Base-by-base conservation (phyloP, 2,329 filamentous ascomycete genomes). In the Lizonia empirigonia region DNA sequence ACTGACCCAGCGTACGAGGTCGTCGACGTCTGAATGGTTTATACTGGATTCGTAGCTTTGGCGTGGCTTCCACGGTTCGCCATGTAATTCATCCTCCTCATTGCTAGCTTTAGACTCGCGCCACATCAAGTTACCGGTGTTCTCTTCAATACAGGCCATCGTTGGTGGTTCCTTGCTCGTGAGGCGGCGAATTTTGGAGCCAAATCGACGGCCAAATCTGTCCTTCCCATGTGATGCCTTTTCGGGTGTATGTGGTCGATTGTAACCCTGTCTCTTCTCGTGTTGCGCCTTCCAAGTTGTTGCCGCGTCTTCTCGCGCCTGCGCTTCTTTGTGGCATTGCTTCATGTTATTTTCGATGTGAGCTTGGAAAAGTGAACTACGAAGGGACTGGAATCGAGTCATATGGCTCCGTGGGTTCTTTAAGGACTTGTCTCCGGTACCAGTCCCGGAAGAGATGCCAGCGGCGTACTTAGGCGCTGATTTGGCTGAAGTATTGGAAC, bases 1-100 rank as follows among this genome's bases (percentile, higher is more conserved):
- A 36, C 67, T 70, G 7, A 71, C 64, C 70, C 69, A 72, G 23
- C 68, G 63, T 13, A 70, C 61, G 3, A 72, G 20, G 1, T 70
- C 69, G 19, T 72, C 69, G 2, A 71, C 60, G 47, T 53, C 50
- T 0, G 64, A 67, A 29, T 71, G 59, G n/a, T 67, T 27, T 15
- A 72, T 65, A 16, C 65, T 67, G 10, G 59, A 62, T 15, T 60
- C 53, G 15, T 63, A 60, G 19, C 52, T 56, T 8, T 62, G 57
- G 3, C 45, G 52, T 1, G 27, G 35, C 6, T 50, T 52, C 46
- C 47, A 53, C 1, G 33, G 37, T 6, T 38, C 22, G 12, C 36
- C 26, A 18, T 52, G 37, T 15, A 36, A 30, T 4, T 60, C 56
- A 13, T 58, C 39, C 10, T 65, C 65, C 8, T 51, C 44, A 18